A percentile compares a stretch with the other conserved stretches of the same genome.
Conservation (phyloP, 495 filamentous ascomycete genomes). For the Niebla homalea region DNA sequence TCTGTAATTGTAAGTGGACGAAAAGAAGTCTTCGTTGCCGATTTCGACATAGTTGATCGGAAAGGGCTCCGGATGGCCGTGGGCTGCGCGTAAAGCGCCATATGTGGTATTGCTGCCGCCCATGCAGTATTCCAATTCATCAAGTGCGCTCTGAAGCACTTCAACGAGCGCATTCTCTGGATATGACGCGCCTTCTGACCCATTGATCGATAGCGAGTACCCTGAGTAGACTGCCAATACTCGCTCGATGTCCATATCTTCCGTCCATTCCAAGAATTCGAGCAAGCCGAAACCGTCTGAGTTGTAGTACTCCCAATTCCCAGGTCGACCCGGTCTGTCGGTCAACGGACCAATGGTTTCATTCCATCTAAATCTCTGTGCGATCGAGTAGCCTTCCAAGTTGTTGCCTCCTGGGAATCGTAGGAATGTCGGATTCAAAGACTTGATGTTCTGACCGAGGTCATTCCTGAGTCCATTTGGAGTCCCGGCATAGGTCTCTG, state of each 20-base stretch:
- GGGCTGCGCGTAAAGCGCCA: conserved; percentile 41
- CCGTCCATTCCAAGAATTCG: conserved; percentile 54
- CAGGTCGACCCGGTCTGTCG: conserved; percentile 46
- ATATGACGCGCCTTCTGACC: conserved; percentile 24
- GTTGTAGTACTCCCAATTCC: conserved; percentile 48
- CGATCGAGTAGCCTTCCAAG: conserved; percentile 41
- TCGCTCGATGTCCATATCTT: conserved; percentile 46
- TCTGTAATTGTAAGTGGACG: conserved; percentile 43
- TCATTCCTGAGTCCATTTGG: conserved; percentile 50
- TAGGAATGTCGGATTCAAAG: conserved; percentile 42
- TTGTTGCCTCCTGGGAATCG: conserved; percentile 59
- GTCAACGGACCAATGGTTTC: conserved; percentile 51
- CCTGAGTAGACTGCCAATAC: conserved; percentile 47
- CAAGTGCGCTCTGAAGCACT: conserved; percentile 20
- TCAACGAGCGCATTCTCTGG: conserved; percentile 52
- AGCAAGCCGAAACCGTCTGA: conserved; percentile 48
- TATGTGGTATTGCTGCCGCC: conserved; percentile 40
- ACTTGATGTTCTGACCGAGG: conserved; percentile 40
- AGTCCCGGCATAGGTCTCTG: conserved; percentile 49
- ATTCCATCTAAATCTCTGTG: conserved; percentile 53
- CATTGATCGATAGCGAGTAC: conserved; percentile 42
- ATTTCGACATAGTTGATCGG: conserved; percentile 47
- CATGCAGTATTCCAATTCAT: conserved; percentile 40
- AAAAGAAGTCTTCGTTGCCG: conserved; percentile 53
- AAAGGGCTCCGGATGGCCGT: conserved; percentile 47